These are phyloP conservation scores for Pelagomonas calceolata DNA, from an alignment of 108 stramenopile genomes.

Conservation along the genomic window DNA sequence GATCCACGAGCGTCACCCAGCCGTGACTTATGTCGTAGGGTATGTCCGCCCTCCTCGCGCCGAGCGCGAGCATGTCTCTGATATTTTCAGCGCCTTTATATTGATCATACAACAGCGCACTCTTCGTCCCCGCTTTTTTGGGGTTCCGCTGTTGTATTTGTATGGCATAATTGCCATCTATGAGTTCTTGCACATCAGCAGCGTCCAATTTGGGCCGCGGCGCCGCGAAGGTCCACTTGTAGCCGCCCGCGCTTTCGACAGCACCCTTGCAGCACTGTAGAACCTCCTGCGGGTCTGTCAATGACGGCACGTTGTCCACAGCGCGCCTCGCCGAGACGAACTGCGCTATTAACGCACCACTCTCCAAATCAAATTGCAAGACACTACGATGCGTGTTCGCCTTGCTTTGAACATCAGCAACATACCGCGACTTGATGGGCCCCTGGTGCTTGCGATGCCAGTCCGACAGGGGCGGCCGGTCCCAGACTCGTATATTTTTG, in stretches of 20 bases:
- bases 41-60: neutral
- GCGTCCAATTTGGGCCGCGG: neutral
- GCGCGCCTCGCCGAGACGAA: neutral
- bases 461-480: neutral
- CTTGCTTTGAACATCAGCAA: too few relatives aligned
- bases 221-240: neutral
- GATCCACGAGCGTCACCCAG: neutral
- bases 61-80: neutral
- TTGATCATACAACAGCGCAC: neutral
- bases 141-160: neutral
- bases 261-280: neutral
- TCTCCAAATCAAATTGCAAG: neutral
- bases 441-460: too few relatives aligned
- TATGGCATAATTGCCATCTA: neutral
- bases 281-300: neutral
- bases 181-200: neutral
- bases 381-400: neutral
- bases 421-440: too few relatives aligned
- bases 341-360: neutral
- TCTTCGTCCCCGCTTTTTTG: neutral
- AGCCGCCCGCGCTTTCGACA: neutral
- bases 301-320: neutral
- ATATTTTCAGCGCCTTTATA: neutral
- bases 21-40: neutral
- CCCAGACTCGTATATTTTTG: neutral